Base-by-base conservation (phyloP, 768 basidiomycete genomes). In the Trametes cinnabarina region DNA sequence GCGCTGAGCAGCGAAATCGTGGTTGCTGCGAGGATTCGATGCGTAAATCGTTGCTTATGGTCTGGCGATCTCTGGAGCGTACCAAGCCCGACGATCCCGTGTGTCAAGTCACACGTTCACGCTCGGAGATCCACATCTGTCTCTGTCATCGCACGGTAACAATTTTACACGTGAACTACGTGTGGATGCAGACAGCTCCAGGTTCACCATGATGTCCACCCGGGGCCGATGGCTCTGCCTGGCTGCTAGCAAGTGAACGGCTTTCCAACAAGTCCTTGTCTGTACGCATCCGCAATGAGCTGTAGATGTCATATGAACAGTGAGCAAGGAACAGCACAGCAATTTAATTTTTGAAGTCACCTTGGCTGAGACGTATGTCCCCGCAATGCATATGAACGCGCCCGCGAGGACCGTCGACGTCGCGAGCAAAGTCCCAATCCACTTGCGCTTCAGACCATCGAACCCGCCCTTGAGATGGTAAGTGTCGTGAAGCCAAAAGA, bases 401-500 rank as follows among this genome's bases (percentile, higher is more conserved):
- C 81, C 82, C 2, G 76, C 72, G 6, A 79, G 30, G 35, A 82
- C 73, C 23, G 80, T 82, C 39, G 76, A 62, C 4, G 79, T 53
- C 6, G 79, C 76, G 10, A 80, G 62, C 1, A 58, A 58, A 4
- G 74, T 71, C 49, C 73, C 72, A 10, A 71, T 39, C 47, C 73
- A 74, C 50, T 68, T 63, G n/a, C 63, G 64, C 44, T 63, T 71
- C 48, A 79, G 62, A 9, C 65, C 64, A 8, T 32, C 71, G n/a
- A 46, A 47, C 37, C 68, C 69, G 4, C 76, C 79, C 44, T 72
- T 69, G 11, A 77, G 60, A 59, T 81, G 68, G 58, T 78, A 78
- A 12, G 72, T 68, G 64, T 83, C 81, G 58, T 81, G 72, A 23
- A 83, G 55, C 78, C 79, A 83, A 69, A 83, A 83, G 61, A 79